Base-by-base conservation (phyloP, 805 yeast species). In the Huiozyma sinensis region DNA sequence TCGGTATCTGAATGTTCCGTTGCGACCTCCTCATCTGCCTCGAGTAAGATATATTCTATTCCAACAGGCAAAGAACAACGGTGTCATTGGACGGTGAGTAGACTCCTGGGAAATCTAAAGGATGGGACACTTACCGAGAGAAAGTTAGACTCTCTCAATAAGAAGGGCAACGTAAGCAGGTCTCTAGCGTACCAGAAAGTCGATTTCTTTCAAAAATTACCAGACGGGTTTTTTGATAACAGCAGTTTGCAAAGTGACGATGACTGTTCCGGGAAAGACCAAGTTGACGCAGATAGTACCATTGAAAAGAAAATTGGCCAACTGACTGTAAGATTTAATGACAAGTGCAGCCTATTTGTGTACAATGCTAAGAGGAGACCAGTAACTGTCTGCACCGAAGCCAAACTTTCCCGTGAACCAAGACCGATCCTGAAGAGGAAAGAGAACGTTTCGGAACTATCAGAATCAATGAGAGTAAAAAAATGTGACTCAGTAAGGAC, bases 1-100 rank as follows among this genome's bases (percentile, higher is more conserved):
- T 17, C 24, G 24, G 24, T 4, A 17, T 17, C 24, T 3, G 24
- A 17, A 17, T 17, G 24, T 17, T 17, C 24, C 4, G 24, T 17
- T 17, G 24, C 24, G 4, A 17, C 45, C 9, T 33, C 44, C 17
- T 44, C 47, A 4, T 36, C 41, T 6, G 13, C 13, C 3, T 38
- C 44, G 29, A 54, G 53, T 35, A 47, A 48, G 35, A 29, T 50
- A 6, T 47, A 47, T 12, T 52, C 59, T 46, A 68, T 73, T 55
- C 79, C 78, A 34, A 73, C 78, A 17, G 64, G 74, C 53, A 49
- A 58, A 39, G 47, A 47, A 13, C 41, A 44, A 30, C 39, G 43
- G 12, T 39, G 42, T 1, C 39, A 47, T 7, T 28, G 50, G 6
- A 52, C 48, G 32, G 47, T 53, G 11, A 35, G 55, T 5, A 45